phyloP scores from a whole-genome alignment of 2,329 filamentous ascomycete species.

The Lojkania enalia region DNA sequence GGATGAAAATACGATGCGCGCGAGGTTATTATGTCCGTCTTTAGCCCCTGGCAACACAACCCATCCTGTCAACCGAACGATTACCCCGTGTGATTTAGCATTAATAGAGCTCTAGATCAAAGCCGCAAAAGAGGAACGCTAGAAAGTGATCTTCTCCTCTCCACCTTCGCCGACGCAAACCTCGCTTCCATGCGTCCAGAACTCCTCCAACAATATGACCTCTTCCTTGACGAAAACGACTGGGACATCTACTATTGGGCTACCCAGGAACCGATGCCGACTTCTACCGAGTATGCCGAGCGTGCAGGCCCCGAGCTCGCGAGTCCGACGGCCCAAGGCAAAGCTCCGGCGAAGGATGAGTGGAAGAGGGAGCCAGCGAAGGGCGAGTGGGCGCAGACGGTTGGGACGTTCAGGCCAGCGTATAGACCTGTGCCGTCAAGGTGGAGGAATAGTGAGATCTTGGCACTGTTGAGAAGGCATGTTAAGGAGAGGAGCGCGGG shows the following conservation, averaged over 20 bases:
- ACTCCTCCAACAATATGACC: conserved; percentile 83
- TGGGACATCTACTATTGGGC: conserved; percentile 99
- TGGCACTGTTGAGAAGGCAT: conserved; percentile 76
- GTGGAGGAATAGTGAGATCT: conserved; percentile 82
- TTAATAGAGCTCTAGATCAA: conserved; percentile 67
- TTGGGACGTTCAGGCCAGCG: conserved; percentile 90
- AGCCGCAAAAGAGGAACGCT: conserved; percentile 94
- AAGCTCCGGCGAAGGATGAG: conserved; percentile 43
- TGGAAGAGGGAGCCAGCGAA: conserved; percentile 58
- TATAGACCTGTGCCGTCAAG: conserved; percentile 86
- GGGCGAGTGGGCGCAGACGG: conserved; percentile 95
- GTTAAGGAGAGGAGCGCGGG: conserved; percentile 71
- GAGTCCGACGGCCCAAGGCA: conserved; percentile 50
- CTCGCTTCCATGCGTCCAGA: conserved; percentile 71
- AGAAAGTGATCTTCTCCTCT: conserved; percentile 93
- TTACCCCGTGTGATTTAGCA: not conserved
- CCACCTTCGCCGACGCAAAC: conserved; percentile 85
- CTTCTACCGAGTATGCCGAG: conserved; percentile 61
- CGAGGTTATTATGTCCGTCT: conserved; percentile 72
- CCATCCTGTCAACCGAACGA: not conserved
- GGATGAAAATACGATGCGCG: conserved; percentile 81
- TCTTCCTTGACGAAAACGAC: conserved; percentile 97
- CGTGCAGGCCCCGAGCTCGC: conserved; percentile 52
- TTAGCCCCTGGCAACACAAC: conserved; percentile 26
- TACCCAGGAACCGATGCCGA: conserved; percentile 74